phyloP scores from a whole-genome alignment of 1,139 yeast genomes.

The Candida anutae region DNA sequence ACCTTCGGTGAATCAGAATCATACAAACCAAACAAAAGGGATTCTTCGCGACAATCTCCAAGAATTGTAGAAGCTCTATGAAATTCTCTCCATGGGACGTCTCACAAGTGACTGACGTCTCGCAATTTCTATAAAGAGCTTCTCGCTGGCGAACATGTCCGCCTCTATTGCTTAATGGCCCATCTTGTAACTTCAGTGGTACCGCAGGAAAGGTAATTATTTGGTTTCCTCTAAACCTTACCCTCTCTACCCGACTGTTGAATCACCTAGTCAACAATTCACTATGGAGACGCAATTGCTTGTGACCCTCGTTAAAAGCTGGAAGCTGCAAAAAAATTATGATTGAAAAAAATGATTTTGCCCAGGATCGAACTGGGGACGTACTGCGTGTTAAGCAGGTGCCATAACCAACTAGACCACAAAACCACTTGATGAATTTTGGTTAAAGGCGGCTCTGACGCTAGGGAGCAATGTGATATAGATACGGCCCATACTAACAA shows the following conservation, averaged over 20 bases:
- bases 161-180: no score
- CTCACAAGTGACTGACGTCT: no score
- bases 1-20: no score
- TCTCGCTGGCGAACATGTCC: no score
- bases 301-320: not conserved
- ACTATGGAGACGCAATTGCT: not conserved
- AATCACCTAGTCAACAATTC: not conserved
- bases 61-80: no score
- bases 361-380: constrained; percentile 99
- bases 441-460: no score
- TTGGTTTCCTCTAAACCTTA: not conserved
- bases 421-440: constrained; percentile 31
- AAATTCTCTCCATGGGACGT: no score
- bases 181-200: not conserved
- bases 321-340: not conserved
- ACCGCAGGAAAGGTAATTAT: not conserved
- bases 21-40: no score
- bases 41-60: no score
- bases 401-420: constrained; percentile 99
- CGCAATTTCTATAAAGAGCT: no score
- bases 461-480: no score
- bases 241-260: not conserved
- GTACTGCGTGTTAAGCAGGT: constrained; percentile 99
- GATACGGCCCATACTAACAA: no score
- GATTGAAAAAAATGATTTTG: constrained; percentile 57